Percentiles rank a stretch among this genome's conserved stretches.
phyloP scores from a whole-genome alignment of 345 rosid species.

The Clausena lansium region DNA sequence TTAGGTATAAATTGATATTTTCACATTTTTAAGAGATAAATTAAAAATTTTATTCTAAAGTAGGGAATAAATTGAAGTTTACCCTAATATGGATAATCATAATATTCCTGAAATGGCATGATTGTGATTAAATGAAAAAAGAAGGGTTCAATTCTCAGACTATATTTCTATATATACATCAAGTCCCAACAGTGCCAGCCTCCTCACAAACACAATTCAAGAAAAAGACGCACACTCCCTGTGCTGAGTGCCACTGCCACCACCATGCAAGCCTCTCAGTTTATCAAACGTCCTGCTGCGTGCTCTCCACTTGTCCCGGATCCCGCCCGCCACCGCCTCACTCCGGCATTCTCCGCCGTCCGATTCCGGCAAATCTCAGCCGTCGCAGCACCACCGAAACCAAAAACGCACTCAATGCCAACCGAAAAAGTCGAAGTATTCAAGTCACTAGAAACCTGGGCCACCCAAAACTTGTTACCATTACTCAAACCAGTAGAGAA shows the following conservation, averaged over 20 bases:
- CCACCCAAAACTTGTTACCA: constrained; percentile 43
- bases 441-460: constrained; percentile 69
- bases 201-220: not conserved
- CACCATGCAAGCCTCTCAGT: constrained; percentile 41
- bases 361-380: constrained; percentile 21
- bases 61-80: too few species aligned
- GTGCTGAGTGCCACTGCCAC: not conserved
- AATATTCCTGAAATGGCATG: too few species aligned
- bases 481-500: constrained; percentile 68
- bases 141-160: too few species aligned
- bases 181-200: not conserved
- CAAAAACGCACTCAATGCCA: constrained; percentile 58
- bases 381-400: constrained; percentile 31
- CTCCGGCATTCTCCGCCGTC: constrained; percentile 10
- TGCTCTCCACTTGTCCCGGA: constrained; percentile 7
- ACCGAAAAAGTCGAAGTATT: constrained; percentile 58
- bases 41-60: too few species aligned
- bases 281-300: constrained; percentile 3
- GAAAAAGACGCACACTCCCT: too few species aligned
- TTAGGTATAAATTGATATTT: too few species aligned
- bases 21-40: too few species aligned
- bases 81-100: too few species aligned
- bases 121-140: too few species aligned
- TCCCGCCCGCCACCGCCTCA: not conserved
- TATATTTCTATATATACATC: too few species aligned